Conservation (phyloP, 2,329 filamentous ascomycete species). For the Chaetomiaceae sp. region DNA sequence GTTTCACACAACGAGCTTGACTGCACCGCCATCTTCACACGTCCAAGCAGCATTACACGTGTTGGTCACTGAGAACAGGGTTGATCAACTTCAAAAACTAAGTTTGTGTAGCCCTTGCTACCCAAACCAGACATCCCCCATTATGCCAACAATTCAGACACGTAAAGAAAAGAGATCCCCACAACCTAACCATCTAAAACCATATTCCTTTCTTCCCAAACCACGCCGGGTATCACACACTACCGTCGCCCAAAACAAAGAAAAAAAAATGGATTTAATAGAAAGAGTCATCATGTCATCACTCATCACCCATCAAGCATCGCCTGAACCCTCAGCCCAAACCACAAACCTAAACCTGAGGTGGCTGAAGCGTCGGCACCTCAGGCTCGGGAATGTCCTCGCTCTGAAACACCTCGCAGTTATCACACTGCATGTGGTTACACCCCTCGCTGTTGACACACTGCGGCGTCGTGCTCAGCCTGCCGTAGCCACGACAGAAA, state of each 20-base stretch:
- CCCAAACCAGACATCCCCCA: too few species aligned
- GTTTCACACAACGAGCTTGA: too few species aligned
- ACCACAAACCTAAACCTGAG: too few species aligned
- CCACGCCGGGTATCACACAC: slow-evolving; percentile 3
- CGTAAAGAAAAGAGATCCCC: not conserved
- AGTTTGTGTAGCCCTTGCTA: too few species aligned
- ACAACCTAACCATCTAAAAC: not conserved
- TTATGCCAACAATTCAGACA: not conserved
- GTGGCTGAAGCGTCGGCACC: not conserved
- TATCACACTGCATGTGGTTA: slow-evolving; percentile 4
- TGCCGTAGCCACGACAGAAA: slow-evolving; percentile 6
- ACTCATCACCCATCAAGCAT: not conserved
- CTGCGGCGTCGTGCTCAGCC: not conserved
- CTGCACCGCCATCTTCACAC: too few species aligned
- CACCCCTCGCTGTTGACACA: slow-evolving; percentile 10
- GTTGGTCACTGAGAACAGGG: too few species aligned
- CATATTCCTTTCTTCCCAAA: not conserved
- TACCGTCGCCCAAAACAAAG: too few species aligned
- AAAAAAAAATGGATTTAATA: too few species aligned
- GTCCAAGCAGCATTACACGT: too few species aligned
- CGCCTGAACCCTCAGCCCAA: not conserved
- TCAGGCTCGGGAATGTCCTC: not conserved
- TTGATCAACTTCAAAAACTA: too few species aligned
- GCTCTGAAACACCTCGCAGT: slow-evolving; percentile 1
- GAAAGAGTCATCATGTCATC: not conserved